Conservation (phyloP, 2,329 filamentous ascomycete species). For the Ophiostoma piceae region DNA sequence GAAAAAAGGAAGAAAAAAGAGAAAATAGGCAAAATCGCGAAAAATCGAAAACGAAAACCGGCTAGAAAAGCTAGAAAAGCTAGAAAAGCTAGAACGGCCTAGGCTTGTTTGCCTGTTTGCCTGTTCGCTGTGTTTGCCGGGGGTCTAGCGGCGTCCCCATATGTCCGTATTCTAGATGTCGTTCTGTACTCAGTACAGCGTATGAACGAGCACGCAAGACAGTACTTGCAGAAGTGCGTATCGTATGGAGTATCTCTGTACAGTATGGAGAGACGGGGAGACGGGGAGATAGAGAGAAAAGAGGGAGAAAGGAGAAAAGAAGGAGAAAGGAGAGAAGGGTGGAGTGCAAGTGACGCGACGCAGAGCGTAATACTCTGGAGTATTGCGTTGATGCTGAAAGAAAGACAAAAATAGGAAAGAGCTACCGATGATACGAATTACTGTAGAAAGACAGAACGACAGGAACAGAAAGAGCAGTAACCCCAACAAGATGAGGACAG, state of each 20-base stretch:
- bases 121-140: neutral
- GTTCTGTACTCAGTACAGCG: neutral
- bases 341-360: conserved; percentile 1
- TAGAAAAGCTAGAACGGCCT: conserved; percentile 14
- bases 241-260: neutral
- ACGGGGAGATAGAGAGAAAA: neutral
- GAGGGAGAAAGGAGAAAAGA: neutral
- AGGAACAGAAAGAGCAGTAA: neutral
- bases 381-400: neutral
- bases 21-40: neutral
- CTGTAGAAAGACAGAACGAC: neutral
- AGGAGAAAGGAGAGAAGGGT: neutral
- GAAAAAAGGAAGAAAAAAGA: neutral
- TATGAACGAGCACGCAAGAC: neutral
- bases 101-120: neutral
- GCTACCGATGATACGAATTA: neutral
- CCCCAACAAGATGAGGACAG: too few relatives aligned
- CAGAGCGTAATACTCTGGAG: neutral
- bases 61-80: neutral
- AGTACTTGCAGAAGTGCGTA: neutral
- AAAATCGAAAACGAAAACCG: neutral
- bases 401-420: neutral
- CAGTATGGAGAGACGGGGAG: neutral
- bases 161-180: neutral
- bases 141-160: neutral